Evolutionary conservation across 2,329 filamentous ascomycete genomes (phyloP).

Genomic region (Ustilaginoidea virens): DNA sequence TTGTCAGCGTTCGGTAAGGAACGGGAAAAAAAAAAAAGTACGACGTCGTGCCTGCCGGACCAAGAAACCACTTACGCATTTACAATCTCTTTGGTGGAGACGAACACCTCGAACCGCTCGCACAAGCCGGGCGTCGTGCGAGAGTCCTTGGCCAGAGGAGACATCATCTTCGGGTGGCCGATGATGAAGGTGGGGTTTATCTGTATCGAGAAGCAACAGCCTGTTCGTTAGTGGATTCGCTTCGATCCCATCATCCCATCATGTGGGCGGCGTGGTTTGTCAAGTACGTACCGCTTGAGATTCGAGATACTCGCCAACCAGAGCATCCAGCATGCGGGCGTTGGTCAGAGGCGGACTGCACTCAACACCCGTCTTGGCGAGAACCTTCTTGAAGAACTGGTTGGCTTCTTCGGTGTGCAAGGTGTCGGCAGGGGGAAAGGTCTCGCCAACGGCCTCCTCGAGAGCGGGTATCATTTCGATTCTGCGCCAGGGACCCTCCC

Average conservation of each 20-base stretch:
- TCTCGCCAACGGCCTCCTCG: slow-evolving; percentile 79
- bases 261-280: neutral
- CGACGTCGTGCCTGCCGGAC: too few relatives aligned
- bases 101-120: slow-evolving; percentile 95
- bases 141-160: slow-evolving; percentile 90
- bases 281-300: slow-evolving; percentile 49
- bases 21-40: too few relatives aligned
- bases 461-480: slow-evolving; percentile 83
- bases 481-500: slow-evolving; percentile 84
- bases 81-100: slow-evolving; percentile 62
- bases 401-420: slow-evolving; percentile 83
- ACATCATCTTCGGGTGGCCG: slow-evolving; percentile 60
- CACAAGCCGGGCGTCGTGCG: slow-evolving; percentile 68
- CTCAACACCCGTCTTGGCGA: slow-evolving; percentile 82
- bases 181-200: slow-evolving; percentile 58
- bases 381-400: slow-evolving; percentile 67
- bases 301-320: slow-evolving; percentile 90
- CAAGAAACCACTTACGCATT: slow-evolving; percentile 51
- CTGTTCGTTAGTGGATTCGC: too few relatives aligned
- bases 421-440: slow-evolving; percentile 79
- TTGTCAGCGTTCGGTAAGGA: too few relatives aligned
- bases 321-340: slow-evolving; percentile 88
- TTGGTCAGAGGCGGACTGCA: slow-evolving; percentile 87
- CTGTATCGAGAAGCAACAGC: slow-evolving; percentile 8
- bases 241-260: neutral